phyloP scores from a whole-genome alignment of 768 basidiomycete species.

The Ramaria rubella region DNA sequence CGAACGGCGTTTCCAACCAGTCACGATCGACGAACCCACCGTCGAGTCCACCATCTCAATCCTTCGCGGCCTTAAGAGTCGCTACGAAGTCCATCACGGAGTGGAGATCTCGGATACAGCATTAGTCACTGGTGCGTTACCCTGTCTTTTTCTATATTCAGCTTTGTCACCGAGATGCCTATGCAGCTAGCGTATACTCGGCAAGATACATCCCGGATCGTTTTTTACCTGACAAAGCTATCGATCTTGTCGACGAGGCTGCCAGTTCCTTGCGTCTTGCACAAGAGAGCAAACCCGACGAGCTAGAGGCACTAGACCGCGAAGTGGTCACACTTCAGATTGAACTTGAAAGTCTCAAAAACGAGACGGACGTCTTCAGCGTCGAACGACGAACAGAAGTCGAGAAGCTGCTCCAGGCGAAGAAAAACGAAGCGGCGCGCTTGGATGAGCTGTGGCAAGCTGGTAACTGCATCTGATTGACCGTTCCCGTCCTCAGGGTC shows the following conservation, averaged over 20 bases:
- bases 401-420: conserved; percentile 53
- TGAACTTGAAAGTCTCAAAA: conserved; percentile 83
- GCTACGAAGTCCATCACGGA: conserved; percentile 90
- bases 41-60: conserved; percentile 83
- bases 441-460: conserved; percentile 69
- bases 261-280: conserved; percentile 80
- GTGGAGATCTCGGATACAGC: conserved; percentile 88
- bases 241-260: conserved; percentile 91
- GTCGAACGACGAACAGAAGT: conserved; percentile 65
- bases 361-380: conserved; percentile 80
- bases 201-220: conserved; percentile 84
- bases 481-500: neutral
- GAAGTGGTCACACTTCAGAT: conserved; percentile 85
- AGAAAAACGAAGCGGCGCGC: conserved; percentile 54
- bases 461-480: conserved; percentile 30
- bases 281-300: conserved; percentile 84
- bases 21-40: conserved; percentile 82
- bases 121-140: conserved; percentile 65
- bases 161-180: neutral
- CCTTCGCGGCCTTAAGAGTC: conserved; percentile 73
- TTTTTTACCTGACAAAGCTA: conserved; percentile 86
- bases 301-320: conserved; percentile 73
- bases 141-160: neutral
- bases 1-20: conserved; percentile 86
- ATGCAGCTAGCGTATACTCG: conserved; percentile 70